phyloP scores from a whole-genome alignment of 2,329 filamentous ascomycete species.

The Colletotrichum coccodes region DNA sequence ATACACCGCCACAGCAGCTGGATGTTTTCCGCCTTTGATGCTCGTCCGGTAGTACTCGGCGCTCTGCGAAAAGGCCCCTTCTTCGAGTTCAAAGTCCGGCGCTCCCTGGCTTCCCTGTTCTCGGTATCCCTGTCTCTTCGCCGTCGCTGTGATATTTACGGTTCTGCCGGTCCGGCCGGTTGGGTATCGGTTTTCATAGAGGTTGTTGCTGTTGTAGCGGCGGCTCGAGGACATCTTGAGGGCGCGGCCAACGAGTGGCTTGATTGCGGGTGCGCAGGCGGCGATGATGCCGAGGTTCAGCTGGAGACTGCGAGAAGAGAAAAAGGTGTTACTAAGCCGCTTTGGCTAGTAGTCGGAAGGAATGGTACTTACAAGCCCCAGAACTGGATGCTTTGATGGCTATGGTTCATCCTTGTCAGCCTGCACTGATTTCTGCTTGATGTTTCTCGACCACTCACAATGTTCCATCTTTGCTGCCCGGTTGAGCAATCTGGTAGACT shows the following conservation, averaged over 20 bases:
- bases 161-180: slow-evolving; percentile 12
- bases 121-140: slow-evolving; percentile 16
- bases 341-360: slow-evolving; percentile 24
- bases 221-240: slow-evolving; percentile 39
- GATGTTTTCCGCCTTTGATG: slow-evolving; percentile 6
- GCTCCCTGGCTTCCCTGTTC: slow-evolving; percentile 21
- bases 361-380: slow-evolving; percentile 45
- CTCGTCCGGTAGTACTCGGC: not conserved
- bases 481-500: slow-evolving; percentile 46
- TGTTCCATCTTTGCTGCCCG: slow-evolving; percentile 43
- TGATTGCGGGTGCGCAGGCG: slow-evolving; percentile 50
- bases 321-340: not conserved
- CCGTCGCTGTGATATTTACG: not conserved
- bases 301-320: slow-evolving; percentile 44
- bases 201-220: slow-evolving; percentile 8
- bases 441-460: slow-evolving; percentile 38
- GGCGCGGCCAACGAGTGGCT: slow-evolving; percentile 44
- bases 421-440: too few relatives aligned
- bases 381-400: slow-evolving; percentile 40
- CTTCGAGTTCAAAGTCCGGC: slow-evolving; percentile 22
- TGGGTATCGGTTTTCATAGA: slow-evolving; percentile 27
- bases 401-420: not conserved
- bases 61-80: not conserved
- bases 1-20: slow-evolving; percentile 2
- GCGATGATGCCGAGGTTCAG: slow-evolving; percentile 52